Conservation (phyloP, 1,139 yeast genomes). For the Yamadazyma mexicana region DNA sequence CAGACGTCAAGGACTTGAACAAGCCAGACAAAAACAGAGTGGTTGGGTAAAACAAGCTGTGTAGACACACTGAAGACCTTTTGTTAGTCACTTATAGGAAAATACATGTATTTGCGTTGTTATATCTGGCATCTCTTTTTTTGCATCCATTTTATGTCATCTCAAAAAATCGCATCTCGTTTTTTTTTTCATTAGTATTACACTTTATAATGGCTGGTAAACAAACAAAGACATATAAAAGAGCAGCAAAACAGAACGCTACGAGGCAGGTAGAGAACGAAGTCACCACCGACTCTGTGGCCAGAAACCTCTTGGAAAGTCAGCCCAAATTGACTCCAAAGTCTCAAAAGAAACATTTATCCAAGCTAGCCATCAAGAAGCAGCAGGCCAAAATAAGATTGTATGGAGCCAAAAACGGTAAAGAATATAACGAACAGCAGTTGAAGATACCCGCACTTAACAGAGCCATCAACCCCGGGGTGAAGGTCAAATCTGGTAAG, state of each 20-base stretch:
- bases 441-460: constrained; percentile 77
- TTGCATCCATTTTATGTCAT: constrained; percentile 1
- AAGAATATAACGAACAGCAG: constrained; percentile 73
- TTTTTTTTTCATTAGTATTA: constrained; percentile 1
- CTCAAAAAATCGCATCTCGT: constrained; percentile 8
- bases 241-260: constrained; percentile 51
- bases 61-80: too few species aligned
- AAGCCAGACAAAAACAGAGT: constrained; percentile 14
- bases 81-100: too few species aligned
- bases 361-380: constrained; percentile 58
- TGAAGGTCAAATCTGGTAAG: constrained; percentile 73
- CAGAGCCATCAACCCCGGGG: constrained; percentile 84
- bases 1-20: constrained; percentile 34
- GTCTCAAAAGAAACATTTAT: constrained; percentile 50
- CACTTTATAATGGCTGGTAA: constrained; percentile 33
- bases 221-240: constrained; percentile 60
- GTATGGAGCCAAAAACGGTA: constrained; percentile 68
- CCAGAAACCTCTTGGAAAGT: constrained; percentile 61
- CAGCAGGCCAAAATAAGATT: constrained; percentile 64
- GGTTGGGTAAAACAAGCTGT: constrained; percentile 8
- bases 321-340: constrained; percentile 68
- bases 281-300: constrained; percentile 60
- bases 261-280: constrained; percentile 65
- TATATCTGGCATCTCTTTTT: not conserved
- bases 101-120: not conserved